phyloP scores from a whole-genome alignment of 129 eudicot species.

The Chrysanthemum makinoi region DNA sequence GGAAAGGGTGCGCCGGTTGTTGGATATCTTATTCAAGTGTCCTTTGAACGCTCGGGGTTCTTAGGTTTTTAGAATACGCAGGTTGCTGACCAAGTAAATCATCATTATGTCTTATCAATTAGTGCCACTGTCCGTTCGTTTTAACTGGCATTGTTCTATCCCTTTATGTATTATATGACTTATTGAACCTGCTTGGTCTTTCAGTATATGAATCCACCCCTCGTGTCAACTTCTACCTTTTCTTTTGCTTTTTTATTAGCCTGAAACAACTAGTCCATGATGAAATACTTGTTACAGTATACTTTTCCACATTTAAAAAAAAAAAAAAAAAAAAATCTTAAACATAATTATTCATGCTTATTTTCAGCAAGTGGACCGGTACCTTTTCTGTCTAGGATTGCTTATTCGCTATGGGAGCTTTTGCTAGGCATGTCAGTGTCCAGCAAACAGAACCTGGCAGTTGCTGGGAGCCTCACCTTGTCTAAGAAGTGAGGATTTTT shows the following conservation, averaged over 20 bases:
- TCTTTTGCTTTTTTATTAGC: not conserved
- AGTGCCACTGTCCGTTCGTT: not conserved
- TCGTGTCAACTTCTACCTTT: slow-evolving; percentile 6
- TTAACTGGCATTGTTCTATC: not conserved
- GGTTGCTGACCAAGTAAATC: slow-evolving; percentile 42
- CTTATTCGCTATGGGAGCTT: slow-evolving; percentile 85
- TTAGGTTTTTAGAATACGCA: slow-evolving; percentile 69
- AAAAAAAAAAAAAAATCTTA: not conserved
- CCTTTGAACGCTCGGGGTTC: slow-evolving; percentile 70
- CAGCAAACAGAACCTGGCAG: slow-evolving; percentile 46
- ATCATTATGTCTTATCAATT: slow-evolving; percentile 9
- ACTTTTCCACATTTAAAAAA: not conserved
- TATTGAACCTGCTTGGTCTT: not conserved
- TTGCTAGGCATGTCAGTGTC: slow-evolving; percentile 48
- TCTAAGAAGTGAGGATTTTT: slow-evolving; percentile 91
- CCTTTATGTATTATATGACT: slow-evolving; percentile 8
- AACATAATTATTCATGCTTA: slow-evolving; percentile 8
- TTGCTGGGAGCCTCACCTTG: slow-evolving; percentile 50
- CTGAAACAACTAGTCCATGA: slow-evolving; percentile 7
- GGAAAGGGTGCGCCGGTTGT: slow-evolving; percentile 72
- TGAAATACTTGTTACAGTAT: not conserved
- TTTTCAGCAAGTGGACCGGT: slow-evolving; percentile 91
- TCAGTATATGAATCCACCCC: not conserved
- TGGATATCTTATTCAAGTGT: slow-evolving; percentile 69
- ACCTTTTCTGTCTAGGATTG: slow-evolving; percentile 94